A percentile compares a stretch with the other conserved stretches of the same genome.
phyloP scores from a whole-genome alignment of 2,329 filamentous ascomycete genomes.

The Plectosphaerella sp. region DNA sequence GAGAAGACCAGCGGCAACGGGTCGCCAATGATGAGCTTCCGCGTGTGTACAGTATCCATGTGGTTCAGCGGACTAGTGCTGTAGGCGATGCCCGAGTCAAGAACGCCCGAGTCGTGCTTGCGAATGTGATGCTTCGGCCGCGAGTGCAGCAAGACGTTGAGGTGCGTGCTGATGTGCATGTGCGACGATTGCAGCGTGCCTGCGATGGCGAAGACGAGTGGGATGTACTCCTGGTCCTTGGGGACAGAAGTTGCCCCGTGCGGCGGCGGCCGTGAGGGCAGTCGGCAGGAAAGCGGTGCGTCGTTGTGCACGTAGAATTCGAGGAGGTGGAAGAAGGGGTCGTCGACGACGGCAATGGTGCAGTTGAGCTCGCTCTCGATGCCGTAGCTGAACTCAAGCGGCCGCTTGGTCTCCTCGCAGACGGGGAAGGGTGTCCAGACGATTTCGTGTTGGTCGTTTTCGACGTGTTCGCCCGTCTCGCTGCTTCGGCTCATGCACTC shows the following conservation, averaged over 20 bases:
- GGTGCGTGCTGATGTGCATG: slow-evolving; percentile 81
- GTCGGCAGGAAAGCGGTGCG: slow-evolving; percentile 84
- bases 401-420: slow-evolving; percentile 81
- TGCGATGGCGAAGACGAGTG: slow-evolving; percentile 81
- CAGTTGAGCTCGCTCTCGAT: slow-evolving; percentile 78
- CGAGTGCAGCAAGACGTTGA: slow-evolving; percentile 83
- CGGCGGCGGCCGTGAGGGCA: slow-evolving; percentile 69
- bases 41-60: slow-evolving; percentile 45
- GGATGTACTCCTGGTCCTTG: slow-evolving; percentile 62
- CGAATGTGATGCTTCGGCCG: slow-evolving; percentile 57
- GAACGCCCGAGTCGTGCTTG: slow-evolving; percentile 67
- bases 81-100: slow-evolving; percentile 86
- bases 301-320: slow-evolving; percentile 99
- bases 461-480: slow-evolving; percentile 86
- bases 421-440: slow-evolving; percentile 88
- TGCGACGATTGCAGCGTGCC: slow-evolving; percentile 87
- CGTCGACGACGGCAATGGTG: slow-evolving; percentile 71
- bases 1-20: slow-evolving; percentile 73
- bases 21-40: slow-evolving; percentile 82
- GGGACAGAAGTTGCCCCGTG: slow-evolving; percentile 45
- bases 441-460: slow-evolving; percentile 73
- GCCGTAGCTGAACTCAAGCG: slow-evolving; percentile 84
- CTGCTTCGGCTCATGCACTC: slow-evolving; percentile 75
- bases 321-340: slow-evolving; percentile 81
- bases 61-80: slow-evolving; percentile 68